Base-by-base conservation (phyloP, 495 filamentous ascomycete species). In the Barbatosphaeria neglecta region DNA sequence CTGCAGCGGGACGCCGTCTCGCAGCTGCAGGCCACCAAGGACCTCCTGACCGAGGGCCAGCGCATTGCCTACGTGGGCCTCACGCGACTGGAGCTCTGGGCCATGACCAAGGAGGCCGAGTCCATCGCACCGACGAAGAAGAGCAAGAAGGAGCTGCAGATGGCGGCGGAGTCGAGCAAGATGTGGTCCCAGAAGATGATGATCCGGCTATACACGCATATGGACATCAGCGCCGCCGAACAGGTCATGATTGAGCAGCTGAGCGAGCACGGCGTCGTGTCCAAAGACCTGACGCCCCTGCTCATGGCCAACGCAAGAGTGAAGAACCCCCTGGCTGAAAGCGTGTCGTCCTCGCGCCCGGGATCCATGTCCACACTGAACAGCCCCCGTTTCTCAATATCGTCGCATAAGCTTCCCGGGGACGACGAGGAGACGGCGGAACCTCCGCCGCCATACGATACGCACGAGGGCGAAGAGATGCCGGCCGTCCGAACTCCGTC, bases 171-270 rank as follows among this genome's bases (percentile, higher is more conserved):
- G 65, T 75, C 77, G 33, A 83, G 85, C 72, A 83, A 83, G 61
- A 96, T 94, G 82, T 99, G 90, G 90, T 81, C 85, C 44, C 93
- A 97, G 58, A 89, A 89, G 64, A 93, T 95, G 72, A 97, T 97
- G 87, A 75, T 93, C 11, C 79, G 89, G 46, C 57, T 99, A 27
- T 97, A 96, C 63, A 66, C 75, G 17, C 92, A 99, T 65, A 97
- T 99, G 92, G 92, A 99, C 45, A 89, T 99, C 55, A 84, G 81
- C 56, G 60, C 83, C 19, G 76, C 73, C 46, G 92, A 99, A 69
- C 92, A 99, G 68, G 70, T 99, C 55, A 99, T 99, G 92, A 96
- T 99, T 52, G 92, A 99, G 63, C 93, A 99, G 63, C 70, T 99
- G 48, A 80, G 84, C 11, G 84, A 87, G 42, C 92, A 99, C 66